Conservation (phyloP, 2,329 filamentous ascomycete species). For the Pyricularia pennisetigena region DNA sequence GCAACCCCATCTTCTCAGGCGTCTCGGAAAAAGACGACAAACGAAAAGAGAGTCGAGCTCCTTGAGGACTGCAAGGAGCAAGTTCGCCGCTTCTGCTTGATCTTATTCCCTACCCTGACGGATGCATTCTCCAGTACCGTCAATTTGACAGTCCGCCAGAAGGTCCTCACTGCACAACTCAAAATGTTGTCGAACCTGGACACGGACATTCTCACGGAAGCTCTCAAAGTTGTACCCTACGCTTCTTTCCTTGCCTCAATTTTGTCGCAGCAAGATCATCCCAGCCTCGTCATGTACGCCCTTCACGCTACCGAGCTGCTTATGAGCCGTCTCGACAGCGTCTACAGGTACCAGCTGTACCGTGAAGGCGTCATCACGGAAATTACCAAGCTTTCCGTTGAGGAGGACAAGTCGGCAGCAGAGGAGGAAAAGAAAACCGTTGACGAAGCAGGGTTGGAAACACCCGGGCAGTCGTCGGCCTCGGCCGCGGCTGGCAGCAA, state of each 20-base stretch:
- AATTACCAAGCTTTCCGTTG: slow-evolving; percentile 66
- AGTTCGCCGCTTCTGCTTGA: slow-evolving; percentile 84
- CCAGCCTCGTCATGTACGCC: slow-evolving; percentile 74
- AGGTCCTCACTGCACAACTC: slow-evolving; percentile 87
- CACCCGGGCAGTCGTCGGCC: slow-evolving; percentile 1
- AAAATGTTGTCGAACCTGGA: slow-evolving; percentile 98
- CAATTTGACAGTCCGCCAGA: slow-evolving; percentile 87
- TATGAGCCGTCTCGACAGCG: slow-evolving; percentile 69
- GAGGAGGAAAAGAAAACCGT: slow-evolving; percentile 14
- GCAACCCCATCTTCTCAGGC: slow-evolving; percentile 4
- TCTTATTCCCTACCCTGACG: slow-evolving; percentile 87
- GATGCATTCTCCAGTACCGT: slow-evolving; percentile 97
- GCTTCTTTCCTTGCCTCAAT: slow-evolving; percentile 94
- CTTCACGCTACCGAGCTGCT: slow-evolving; percentile 85
- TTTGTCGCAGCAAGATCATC: slow-evolving; percentile 88
- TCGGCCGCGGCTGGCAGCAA: slow-evolving; percentile 1
- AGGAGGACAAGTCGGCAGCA: slow-evolving; percentile 23
- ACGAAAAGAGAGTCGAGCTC: slow-evolving; percentile 74
- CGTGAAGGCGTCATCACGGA: slow-evolving; percentile 92
- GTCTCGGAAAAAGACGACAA: slow-evolving; percentile 31
- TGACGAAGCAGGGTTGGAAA: slow-evolving; percentile 4
- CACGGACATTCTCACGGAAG: slow-evolving; percentile 71
- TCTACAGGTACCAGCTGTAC: slow-evolving; percentile 95
- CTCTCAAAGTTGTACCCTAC: slow-evolving; percentile 80
- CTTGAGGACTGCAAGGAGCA: slow-evolving; percentile 75